phyloP scores from a whole-genome alignment of 352 stramenopile genomes.

The Thraustochytrium sp. region DNA sequence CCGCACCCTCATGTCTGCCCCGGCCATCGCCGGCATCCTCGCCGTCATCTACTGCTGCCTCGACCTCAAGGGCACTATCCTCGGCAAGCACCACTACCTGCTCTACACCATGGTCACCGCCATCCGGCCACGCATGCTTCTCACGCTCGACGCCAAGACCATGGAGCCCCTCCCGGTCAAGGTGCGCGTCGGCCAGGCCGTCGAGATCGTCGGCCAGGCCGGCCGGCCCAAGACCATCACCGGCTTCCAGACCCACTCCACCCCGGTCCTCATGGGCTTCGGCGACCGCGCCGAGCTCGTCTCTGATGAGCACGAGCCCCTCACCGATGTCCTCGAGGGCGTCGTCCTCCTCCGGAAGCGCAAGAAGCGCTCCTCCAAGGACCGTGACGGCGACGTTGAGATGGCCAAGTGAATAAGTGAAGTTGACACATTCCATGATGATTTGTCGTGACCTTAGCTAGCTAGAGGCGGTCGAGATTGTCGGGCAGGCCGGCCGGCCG shows the following conservation, averaged over 20 bases:
- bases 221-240: slow-evolving; percentile 98
- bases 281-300: slow-evolving; percentile 96
- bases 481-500: slow-evolving; percentile 97
- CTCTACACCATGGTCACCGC: slow-evolving; percentile 94
- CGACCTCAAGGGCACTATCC: slow-evolving; percentile 94
- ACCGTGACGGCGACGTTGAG: slow-evolving; percentile 18
- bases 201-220: slow-evolving; percentile 98
- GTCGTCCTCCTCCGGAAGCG: slow-evolving; percentile 94
- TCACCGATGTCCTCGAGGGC: slow-evolving; percentile 93
- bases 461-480: slow-evolving; percentile 98
- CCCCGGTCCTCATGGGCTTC: slow-evolving; percentile 92
- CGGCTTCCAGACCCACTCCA: slow-evolving; percentile 99
- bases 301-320: slow-evolving; percentile 91
- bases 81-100: slow-evolving; percentile 95
- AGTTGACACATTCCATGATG: no score
- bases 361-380: slow-evolving; percentile 46
- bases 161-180: slow-evolving; percentile 90
- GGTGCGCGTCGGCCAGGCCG: slow-evolving; percentile 96
- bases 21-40: slow-evolving; percentile 88
- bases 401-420: slow-evolving; percentile 36
- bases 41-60: slow-evolving; percentile 90
- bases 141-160: slow-evolving; percentile 80
- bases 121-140: slow-evolving; percentile 97
- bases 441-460: no score
- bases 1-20: slow-evolving; percentile 71